A percentile compares a stretch with the other conserved stretches of the same genome.
Evolutionary conservation across 192 early-diverging fungal species (phyloP).

Genomic region (Backusella morwellensis): DNA sequence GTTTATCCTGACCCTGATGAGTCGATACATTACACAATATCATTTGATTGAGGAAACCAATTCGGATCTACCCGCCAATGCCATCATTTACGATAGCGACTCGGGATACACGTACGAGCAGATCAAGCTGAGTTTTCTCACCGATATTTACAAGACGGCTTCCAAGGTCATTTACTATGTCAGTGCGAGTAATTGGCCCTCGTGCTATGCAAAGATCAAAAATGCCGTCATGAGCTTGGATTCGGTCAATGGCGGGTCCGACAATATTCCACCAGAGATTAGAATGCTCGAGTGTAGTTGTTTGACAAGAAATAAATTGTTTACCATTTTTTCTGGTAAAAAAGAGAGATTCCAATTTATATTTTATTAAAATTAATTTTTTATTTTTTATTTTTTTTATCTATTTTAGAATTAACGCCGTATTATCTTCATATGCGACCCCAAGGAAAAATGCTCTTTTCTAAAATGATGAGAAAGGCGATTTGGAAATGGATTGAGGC

Average conservation of each 20-base stretch:
- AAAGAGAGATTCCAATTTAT: too few relatives aligned
- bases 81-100: not conserved
- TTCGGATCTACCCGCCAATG: not conserved
- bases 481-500: slow-evolving; percentile 93
- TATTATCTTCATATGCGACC: slow-evolving; percentile 55
- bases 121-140: slow-evolving; percentile 33
- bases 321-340: slow-evolving; percentile 23
- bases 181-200: slow-evolving; percentile 84
- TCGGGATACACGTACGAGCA: slow-evolving; percentile 24
- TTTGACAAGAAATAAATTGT: slow-evolving; percentile 11
- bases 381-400: not conserved
- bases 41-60: slow-evolving; percentile 23
- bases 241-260: not conserved
- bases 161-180: slow-evolving; percentile 83
- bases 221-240: slow-evolving; percentile 10
- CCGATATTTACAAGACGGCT: slow-evolving; percentile 75
- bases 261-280: slow-evolving; percentile 18
- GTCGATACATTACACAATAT: slow-evolving; percentile 16
- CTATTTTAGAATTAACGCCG: slow-evolving; percentile 41
- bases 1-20: slow-evolving; percentile 18
- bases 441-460: slow-evolving; percentile 66
- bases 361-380: not conserved
- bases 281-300: slow-evolving; percentile 27
- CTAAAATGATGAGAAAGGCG: slow-evolving; percentile 71
- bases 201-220: slow-evolving; percentile 68